phyloP scores from a whole-genome alignment of 2,329 filamentous ascomycete genomes.

The Trichophyton equinum region DNA sequence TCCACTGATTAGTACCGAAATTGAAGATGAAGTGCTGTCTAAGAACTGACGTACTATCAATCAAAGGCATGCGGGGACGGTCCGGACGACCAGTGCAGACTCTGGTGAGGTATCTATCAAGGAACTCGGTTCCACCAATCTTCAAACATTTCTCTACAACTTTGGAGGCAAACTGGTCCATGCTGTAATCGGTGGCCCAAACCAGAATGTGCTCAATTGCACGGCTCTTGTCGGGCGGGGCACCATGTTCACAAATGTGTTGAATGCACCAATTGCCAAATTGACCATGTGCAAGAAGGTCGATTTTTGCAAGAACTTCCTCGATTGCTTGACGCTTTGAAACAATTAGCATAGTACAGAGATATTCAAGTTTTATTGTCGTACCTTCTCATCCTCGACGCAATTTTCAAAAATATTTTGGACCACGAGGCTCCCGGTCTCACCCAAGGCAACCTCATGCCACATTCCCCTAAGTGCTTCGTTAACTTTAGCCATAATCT shows the following conservation, averaged over 20 bases:
- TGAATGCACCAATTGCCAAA: constrained; percentile 99
- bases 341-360: constrained; percentile 5
- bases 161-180: constrained; percentile 98
- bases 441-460: constrained; percentile 93
- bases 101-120: constrained; percentile 81
- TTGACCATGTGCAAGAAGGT: constrained; percentile 91
- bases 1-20: constrained; percentile 1
- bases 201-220: constrained; percentile 92
- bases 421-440: constrained; percentile 94
- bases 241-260: constrained; percentile 95
- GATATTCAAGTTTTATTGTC: constrained; percentile 13
- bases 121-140: constrained; percentile 81
- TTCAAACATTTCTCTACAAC: constrained; percentile 99
- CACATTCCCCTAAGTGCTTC: constrained; percentile 92
- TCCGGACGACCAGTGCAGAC: constrained; percentile 86
- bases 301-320: constrained; percentile 87
- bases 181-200: constrained; percentile 91
- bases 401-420: constrained; percentile 99
- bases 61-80: constrained; percentile 87
- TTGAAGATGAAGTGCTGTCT: background rate
- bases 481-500: constrained; percentile 98
- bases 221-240: constrained; percentile 76
- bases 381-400: constrained; percentile 90
- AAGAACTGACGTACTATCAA: constrained; percentile 54
- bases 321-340: constrained; percentile 87